A percentile compares a stretch with the other conserved stretches of the same genome.
Evolutionary conservation across 352 stramenopile species (phyloP).

Genomic region (Elongisporangium undulatum): DNA sequence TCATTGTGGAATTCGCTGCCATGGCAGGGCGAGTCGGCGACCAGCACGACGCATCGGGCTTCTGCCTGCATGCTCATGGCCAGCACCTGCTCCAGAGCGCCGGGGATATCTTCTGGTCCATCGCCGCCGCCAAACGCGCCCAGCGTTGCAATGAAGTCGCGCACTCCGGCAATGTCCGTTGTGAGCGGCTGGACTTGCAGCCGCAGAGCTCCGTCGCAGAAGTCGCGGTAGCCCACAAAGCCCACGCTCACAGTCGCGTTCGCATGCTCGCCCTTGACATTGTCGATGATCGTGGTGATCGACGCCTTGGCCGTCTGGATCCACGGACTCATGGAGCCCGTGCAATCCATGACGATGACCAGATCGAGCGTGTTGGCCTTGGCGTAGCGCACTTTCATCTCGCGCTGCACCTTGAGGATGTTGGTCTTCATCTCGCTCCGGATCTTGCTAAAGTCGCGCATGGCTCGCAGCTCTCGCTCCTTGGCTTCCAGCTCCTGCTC

Average conservation of each 20-base stretch:
- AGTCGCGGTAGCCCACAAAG: constrained; percentile 43
- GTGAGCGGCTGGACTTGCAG: constrained; percentile 20
- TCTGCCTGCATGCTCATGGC: constrained; percentile 19
- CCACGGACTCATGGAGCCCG: constrained; percentile 27
- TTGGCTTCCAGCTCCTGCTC: constrained; percentile 2
- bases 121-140: constrained; percentile 24
- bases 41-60: constrained; percentile 27
- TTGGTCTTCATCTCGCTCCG: constrained; percentile 17
- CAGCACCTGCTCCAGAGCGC: constrained; percentile 19
- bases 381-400: constrained; percentile 13
- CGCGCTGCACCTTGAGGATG: constrained; percentile 9
- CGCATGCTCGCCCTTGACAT: constrained; percentile 16
- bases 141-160: constrained; percentile 18
- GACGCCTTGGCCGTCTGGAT: constrained; percentile 24
- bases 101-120: constrained; percentile 30
- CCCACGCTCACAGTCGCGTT: constrained; percentile 19
- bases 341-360: constrained; percentile 48
- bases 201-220: constrained; percentile 20
- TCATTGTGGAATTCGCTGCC: constrained; percentile 20
- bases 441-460: constrained; percentile 13
- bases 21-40: constrained; percentile 30
- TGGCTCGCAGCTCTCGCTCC: constrained; percentile 9
- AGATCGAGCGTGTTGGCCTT: constrained; percentile 25
- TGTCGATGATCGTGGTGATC: constrained; percentile 25
- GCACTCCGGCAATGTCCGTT: constrained; percentile 9